phyloP scores from a whole-genome alignment of 257 asterid species.

The Knoxia roxburghii region DNA sequence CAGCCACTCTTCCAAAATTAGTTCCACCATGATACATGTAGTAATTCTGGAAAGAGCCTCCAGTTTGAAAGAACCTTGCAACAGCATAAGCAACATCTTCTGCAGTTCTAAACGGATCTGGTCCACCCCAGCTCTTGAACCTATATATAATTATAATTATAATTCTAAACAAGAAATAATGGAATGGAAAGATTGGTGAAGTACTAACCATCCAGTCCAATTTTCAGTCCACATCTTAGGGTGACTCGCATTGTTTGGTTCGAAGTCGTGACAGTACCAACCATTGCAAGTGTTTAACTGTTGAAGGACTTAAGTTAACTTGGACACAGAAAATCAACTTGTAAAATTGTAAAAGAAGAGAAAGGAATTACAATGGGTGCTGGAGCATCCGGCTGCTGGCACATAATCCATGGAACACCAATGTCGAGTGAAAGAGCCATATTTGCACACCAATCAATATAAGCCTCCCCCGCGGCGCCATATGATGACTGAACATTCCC shows the following conservation, averaged over 20 bases:
- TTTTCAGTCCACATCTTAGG: constrained; percentile 94
- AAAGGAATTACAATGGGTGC: constrained; percentile 38
- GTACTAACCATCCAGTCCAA: constrained; percentile 89
- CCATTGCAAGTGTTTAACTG: constrained; percentile 81
- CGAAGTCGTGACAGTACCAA: constrained; percentile 54
- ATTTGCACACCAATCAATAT: constrained; percentile 59
- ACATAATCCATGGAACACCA: constrained; percentile 93
- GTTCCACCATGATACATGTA: constrained; percentile 96
- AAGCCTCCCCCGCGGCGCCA: constrained; percentile 67
- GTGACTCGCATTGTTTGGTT: constrained; percentile 49
- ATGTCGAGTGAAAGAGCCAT: constrained; percentile 50
- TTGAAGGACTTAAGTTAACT: too few species aligned
- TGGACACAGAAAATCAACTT: too few species aligned
- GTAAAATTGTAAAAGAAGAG: too few species aligned
- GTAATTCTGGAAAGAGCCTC: constrained; percentile 71
- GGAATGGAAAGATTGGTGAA: too few species aligned
- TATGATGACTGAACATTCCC: constrained; percentile 49
- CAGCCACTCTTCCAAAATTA: constrained; percentile 69
- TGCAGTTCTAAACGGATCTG: constrained; percentile 52
- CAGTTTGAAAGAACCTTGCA: constrained; percentile 63
- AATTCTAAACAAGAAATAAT: too few species aligned
- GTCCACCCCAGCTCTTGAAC: constrained; percentile 74
- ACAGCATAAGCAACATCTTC: constrained; percentile 75
- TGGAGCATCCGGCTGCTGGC: constrained; percentile 73
- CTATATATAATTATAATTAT: constrained; percentile 25